phyloP scores from a whole-genome alignment of 2,329 filamentous ascomycete genomes.

The Herpomyces periplanetae region DNA sequence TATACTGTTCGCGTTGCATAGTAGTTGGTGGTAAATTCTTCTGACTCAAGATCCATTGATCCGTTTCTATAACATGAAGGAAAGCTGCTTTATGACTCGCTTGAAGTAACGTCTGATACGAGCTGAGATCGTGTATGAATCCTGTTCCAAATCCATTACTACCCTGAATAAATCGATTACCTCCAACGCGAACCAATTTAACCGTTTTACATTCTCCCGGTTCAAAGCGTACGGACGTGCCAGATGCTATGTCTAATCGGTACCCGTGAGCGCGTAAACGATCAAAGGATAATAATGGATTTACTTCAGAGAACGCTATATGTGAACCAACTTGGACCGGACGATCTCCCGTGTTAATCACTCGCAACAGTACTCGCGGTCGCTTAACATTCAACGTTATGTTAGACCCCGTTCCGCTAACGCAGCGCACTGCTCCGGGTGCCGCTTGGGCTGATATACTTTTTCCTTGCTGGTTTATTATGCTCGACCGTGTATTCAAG shows the following conservation, averaged over 20 bases:
- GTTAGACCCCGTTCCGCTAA: slow-evolving; percentile 15
- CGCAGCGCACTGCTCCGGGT: slow-evolving; percentile 39
- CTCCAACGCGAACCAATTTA: slow-evolving; percentile 52
- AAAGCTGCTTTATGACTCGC: slow-evolving; percentile 33
- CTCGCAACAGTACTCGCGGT: slow-evolving; percentile 27
- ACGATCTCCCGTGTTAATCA: slow-evolving; percentile 54
- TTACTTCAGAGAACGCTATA: slow-evolving; percentile 87
- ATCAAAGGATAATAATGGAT: slow-evolving; percentile 60
- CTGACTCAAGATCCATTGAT: no score
- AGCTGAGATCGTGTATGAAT: slow-evolving; percentile 18
- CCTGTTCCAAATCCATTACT: slow-evolving; percentile 47
- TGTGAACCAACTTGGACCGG: slow-evolving; percentile 67
- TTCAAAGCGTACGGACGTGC: slow-evolving; percentile 71
- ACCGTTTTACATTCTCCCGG: slow-evolving; percentile 73
- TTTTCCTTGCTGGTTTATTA: no score
- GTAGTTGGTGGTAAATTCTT: no score
- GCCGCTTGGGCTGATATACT: no score
- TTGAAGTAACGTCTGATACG: slow-evolving; percentile 22
- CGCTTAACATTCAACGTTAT: slow-evolving; percentile 33
- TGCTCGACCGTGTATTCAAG: no score
- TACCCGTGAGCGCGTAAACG: slow-evolving; percentile 43
- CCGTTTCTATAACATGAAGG: slow-evolving; percentile 19
- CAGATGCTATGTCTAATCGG: slow-evolving; percentile 54
- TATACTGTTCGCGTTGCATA: slow-evolving; percentile 41
- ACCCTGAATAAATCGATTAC: slow-evolving; percentile 35